phyloP scores from a whole-genome alignment of 148 eudicot genomes.

The Camellia granthamiana region DNA sequence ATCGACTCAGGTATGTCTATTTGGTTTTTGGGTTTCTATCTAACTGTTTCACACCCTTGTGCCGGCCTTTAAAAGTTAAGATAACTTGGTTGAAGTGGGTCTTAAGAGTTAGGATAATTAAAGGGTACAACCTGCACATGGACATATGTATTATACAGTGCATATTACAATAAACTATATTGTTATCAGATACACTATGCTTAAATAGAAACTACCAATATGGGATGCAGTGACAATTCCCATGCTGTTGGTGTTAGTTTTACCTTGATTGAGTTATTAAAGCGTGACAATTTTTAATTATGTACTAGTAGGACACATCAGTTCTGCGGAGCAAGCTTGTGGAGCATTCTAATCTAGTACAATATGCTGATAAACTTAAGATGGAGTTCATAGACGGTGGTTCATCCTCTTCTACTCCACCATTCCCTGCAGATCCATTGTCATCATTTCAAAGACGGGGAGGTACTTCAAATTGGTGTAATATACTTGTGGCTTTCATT shows the following conservation, averaged over 20 bases:
- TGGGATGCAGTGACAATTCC: too few relatives aligned
- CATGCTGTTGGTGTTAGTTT: neutral
- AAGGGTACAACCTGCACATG: too few relatives aligned
- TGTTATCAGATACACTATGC: too few relatives aligned
- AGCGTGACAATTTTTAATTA: neutral
- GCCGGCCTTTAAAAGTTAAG: neutral
- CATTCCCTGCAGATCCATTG: constrained; percentile 42
- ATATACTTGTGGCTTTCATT: constrained; percentile 22
- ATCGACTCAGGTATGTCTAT: neutral
- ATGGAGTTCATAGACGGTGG: constrained; percentile 41
- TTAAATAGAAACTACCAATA: too few relatives aligned
- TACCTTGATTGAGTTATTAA: constrained; percentile 2
- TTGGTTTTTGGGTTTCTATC: neutral
- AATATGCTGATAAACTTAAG: constrained; percentile 59
- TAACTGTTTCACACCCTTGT: neutral
- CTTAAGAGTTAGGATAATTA: neutral
- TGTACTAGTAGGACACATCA: constrained; percentile 62
- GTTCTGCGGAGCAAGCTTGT: constrained; percentile 66
- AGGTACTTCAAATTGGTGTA: constrained; percentile 66
- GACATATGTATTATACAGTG: too few relatives aligned
- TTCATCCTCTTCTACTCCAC: constrained; percentile 46
- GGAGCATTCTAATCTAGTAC: constrained; percentile 60
- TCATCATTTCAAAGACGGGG: constrained; percentile 52
- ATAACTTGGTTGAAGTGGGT: neutral
- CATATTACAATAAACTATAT: too few relatives aligned